Conservation (phyloP, 441 rosid species). For the Omphalea diandra region DNA sequence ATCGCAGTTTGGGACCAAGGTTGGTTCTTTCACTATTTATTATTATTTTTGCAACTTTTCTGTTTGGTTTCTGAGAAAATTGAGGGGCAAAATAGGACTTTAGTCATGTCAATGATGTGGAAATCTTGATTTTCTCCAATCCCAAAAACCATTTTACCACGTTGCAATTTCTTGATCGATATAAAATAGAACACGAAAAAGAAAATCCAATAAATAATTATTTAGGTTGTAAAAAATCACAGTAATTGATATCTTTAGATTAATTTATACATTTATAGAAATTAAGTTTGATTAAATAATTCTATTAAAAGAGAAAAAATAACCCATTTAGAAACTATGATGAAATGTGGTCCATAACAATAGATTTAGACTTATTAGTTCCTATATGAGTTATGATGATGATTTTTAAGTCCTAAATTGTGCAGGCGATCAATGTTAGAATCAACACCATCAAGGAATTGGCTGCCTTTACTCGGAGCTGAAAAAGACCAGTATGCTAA, state of each 20-base stretch:
- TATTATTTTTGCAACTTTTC: neutral
- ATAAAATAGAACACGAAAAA: too few species aligned
- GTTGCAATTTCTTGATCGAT: too few species aligned
- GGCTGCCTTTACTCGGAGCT: constrained; percentile 47
- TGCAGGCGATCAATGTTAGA: constrained; percentile 64
- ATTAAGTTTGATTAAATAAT: too few species aligned
- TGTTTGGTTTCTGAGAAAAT: constrained; percentile 24
- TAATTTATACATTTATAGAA: too few species aligned
- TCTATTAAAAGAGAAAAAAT: too few species aligned
- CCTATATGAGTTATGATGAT: neutral
- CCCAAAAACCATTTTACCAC: constrained; percentile 4
- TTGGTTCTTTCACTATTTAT: constrained; percentile 19
- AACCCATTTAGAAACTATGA: too few species aligned
- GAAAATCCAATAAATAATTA: too few species aligned
- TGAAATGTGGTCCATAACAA: too few species aligned
- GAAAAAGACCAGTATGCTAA: constrained; percentile 54
- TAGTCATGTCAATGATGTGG: neutral
- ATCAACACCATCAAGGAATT: constrained; percentile 47
- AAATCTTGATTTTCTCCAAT: neutral
- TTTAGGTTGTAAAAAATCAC: too few species aligned
- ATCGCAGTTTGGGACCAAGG: constrained; percentile 46
- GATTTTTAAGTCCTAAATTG: neutral
- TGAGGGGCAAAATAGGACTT: neutral
- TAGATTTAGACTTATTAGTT: too few species aligned
- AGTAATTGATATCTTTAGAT: too few species aligned